Evolutionary conservation across 345 rosid species (phyloP).

Genomic region (Tarenaya hassleriana): DNA sequence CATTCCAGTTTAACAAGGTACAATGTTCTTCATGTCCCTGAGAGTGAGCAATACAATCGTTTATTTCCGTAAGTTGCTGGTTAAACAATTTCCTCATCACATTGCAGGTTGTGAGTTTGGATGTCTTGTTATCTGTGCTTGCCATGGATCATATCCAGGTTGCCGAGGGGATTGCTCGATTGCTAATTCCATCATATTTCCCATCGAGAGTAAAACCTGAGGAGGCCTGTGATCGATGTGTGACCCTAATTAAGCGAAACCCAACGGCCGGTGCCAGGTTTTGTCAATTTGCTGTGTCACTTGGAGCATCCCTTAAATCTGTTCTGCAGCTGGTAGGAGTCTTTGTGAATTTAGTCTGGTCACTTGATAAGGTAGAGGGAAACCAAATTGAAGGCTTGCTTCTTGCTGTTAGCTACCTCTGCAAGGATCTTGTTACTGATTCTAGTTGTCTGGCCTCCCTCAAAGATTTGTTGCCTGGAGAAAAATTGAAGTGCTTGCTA

Average conservation of each 20-base stretch:
- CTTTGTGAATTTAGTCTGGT: constrained; percentile 45
- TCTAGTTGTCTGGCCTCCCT: constrained; percentile 44
- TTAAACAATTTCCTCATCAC: constrained; percentile 19
- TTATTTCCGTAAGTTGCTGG: constrained; percentile 1
- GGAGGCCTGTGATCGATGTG: constrained; percentile 80
- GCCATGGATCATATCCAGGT: constrained; percentile 65
- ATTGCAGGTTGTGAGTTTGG: constrained; percentile 67
- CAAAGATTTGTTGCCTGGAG: constrained; percentile 46
- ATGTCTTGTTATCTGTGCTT: constrained; percentile 53
- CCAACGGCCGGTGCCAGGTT: constrained; percentile 89
- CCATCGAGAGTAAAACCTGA: constrained; percentile 58
- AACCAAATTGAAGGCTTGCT: constrained; percentile 72
- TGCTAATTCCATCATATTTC: constrained; percentile 85
- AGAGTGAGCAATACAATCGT: neutral
- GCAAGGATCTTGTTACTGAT: constrained; percentile 48
- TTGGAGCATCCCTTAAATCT: constrained; percentile 58
- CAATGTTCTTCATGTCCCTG: constrained; percentile 9
- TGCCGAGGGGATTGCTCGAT: constrained; percentile 61
- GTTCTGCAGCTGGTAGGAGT: constrained; percentile 60
- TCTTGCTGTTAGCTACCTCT: constrained; percentile 45
- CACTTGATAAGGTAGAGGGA: constrained; percentile 38
- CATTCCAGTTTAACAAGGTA: constrained; percentile 89
- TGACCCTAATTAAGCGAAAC: constrained; percentile 68
- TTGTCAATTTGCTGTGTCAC: constrained; percentile 58
- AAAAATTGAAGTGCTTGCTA: constrained; percentile 46